phyloP scores from a whole-genome alignment of 1,139 yeast species.

The Blastobotrys persicus region DNA sequence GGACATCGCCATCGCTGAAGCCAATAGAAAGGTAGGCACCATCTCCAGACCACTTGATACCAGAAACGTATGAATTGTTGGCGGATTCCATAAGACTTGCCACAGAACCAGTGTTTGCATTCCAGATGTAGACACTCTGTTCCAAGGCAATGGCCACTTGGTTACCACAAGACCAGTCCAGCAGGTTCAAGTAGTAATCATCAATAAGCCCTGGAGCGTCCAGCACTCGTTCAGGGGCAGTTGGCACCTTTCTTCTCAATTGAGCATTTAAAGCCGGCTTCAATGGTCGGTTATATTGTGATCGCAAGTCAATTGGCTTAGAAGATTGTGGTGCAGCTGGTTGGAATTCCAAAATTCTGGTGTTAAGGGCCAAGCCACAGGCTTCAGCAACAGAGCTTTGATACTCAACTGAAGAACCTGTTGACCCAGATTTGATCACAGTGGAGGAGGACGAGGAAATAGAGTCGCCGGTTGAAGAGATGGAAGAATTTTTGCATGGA shows the following conservation, averaged over 20 bases:
- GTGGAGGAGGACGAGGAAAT: neutral
- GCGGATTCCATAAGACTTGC: slow-evolving; percentile 61
- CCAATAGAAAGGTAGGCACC: slow-evolving; percentile 87
- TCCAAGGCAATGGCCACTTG: slow-evolving; percentile 88
- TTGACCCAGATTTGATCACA: neutral
- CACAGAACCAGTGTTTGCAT: slow-evolving; percentile 81
- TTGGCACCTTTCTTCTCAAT: slow-evolving; percentile 66
- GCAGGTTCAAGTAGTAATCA: slow-evolving; percentile 83
- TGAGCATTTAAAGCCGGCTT: slow-evolving; percentile 56
- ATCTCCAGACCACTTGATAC: slow-evolving; percentile 89
- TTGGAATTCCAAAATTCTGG: slow-evolving; percentile 81
- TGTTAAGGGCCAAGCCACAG: slow-evolving; percentile 83
- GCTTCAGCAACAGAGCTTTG: slow-evolving; percentile 79
- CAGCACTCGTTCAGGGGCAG: slow-evolving; percentile 87
- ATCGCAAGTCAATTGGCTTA: slow-evolving; percentile 52
- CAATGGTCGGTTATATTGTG: slow-evolving; percentile 41
- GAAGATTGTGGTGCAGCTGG: slow-evolving; percentile 80
- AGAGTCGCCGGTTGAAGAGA: neutral
- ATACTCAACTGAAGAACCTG: neutral
- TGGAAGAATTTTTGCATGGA: slow-evolving; percentile 1
- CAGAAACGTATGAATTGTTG: slow-evolving; percentile 51
- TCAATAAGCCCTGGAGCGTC: slow-evolving; percentile 96
- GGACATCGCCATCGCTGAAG: slow-evolving; percentile 76
- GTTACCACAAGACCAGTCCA: slow-evolving; percentile 86
- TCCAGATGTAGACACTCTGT: slow-evolving; percentile 85